phyloP scores from a whole-genome alignment of 345 rosid genomes.

The Boechera retrofracta region DNA sequence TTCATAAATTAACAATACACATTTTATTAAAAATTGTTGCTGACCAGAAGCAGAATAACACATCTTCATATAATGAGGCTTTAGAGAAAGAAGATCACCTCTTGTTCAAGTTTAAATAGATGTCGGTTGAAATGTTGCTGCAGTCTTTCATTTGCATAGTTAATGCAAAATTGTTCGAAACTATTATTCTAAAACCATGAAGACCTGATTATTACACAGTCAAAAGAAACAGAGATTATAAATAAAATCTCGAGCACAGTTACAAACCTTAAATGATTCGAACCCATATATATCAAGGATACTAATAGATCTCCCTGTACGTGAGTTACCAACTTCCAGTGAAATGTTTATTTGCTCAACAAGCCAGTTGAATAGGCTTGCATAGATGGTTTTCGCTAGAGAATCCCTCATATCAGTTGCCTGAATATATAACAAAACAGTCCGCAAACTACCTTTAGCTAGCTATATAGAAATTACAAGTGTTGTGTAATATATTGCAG shows the following conservation, averaged over 20 bases:
- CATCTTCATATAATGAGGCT: background rate
- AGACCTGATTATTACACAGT: slow-evolving; percentile 34
- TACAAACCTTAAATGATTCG: slow-evolving; percentile 76
- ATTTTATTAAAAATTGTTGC: background rate
- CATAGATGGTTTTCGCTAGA: slow-evolving; percentile 79
- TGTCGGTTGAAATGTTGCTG: slow-evolving; percentile 93
- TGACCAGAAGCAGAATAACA: background rate
- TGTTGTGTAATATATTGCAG: background rate
- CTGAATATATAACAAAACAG: slow-evolving; percentile 46
- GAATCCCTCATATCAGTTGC: slow-evolving; percentile 85
- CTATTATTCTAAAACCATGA: slow-evolving; percentile 72
- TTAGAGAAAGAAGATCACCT: slow-evolving; percentile 54
- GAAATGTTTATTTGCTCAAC: slow-evolving; percentile 78
- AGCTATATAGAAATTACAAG: background rate
- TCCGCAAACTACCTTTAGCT: background rate
- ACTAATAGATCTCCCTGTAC: slow-evolving; percentile 71
- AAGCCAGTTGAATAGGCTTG: slow-evolving; percentile 86
- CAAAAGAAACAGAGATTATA: slow-evolving; percentile 12
- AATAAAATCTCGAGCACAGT: background rate
- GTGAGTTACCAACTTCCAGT: slow-evolving; percentile 57
- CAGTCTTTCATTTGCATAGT: slow-evolving; percentile 95
- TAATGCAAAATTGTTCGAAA: slow-evolving; percentile 95
- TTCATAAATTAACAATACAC: slow-evolving; percentile 2
- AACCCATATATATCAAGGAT: slow-evolving; percentile 94
- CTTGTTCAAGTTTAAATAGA: slow-evolving; percentile 85